These are phyloP conservation scores for Alternaria brassicae DNA, from an alignment of 2,329 filamentous ascomycete genomes.

Conservation along the genomic window DNA sequence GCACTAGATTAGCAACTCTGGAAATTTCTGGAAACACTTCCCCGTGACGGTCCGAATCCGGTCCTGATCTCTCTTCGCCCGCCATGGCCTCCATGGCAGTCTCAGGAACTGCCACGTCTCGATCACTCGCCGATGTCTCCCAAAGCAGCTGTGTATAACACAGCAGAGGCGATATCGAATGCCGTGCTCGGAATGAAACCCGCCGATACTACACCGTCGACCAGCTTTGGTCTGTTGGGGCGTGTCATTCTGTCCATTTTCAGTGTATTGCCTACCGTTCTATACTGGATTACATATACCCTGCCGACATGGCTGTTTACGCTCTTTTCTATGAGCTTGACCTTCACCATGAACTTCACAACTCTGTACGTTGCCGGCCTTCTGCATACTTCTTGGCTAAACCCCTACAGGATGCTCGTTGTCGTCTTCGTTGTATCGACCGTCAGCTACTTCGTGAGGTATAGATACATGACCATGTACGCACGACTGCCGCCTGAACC, in stretches of 20 bases:
- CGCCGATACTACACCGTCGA: constrained; percentile 31
- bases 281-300: constrained; percentile 86
- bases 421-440: constrained; percentile 79
- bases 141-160: constrained; percentile 19
- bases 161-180: constrained; percentile 29
- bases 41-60: constrained; percentile 15
- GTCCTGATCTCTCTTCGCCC: constrained; percentile 6
- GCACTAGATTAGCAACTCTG: constrained; percentile 5
- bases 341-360: constrained; percentile 98
- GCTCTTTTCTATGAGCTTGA: constrained; percentile 89
- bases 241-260: constrained; percentile 59
- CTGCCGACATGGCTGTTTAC: constrained; percentile 88
- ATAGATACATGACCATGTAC: constrained; percentile 97
- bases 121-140: constrained; percentile 15
- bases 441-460: constrained; percentile 90
- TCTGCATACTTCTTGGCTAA: constrained; percentile 33
- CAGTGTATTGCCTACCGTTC: constrained; percentile 62
- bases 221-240: constrained; percentile 55
- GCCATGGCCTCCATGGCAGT: constrained; percentile 35
- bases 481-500: constrained; percentile 90
- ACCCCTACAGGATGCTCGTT: constrained; percentile 62
- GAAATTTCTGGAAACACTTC: constrained; percentile 2
- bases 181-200: constrained; percentile 31
- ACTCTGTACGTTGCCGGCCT: constrained; percentile 72
- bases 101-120: constrained; percentile 28